Evolutionary conservation across 2,329 filamentous ascomycete genomes (phyloP).

Genomic region (Coniochaeta sp.): DNA sequence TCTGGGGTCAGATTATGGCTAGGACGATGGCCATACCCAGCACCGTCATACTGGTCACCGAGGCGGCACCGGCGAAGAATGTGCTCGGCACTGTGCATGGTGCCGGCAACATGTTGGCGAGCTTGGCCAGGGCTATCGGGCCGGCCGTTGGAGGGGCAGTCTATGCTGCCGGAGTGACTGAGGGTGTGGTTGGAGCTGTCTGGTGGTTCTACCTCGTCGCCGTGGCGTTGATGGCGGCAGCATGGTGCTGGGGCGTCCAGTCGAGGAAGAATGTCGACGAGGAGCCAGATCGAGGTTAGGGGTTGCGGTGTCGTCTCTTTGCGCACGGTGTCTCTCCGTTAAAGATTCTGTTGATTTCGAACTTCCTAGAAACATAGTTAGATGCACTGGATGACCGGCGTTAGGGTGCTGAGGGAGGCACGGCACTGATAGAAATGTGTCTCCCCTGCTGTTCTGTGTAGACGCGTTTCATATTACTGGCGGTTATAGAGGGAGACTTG

Average conservation of each 20-base stretch:
- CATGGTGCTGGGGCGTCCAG: constrained; percentile 10
- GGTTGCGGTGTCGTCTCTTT: neutral
- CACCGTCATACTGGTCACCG: constrained; percentile 29
- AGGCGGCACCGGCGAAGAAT: constrained; percentile 24
- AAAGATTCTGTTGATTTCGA: neutral
- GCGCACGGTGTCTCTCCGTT: neutral
- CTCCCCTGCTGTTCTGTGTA: neutral
- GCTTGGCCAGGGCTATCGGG: constrained; percentile 18
- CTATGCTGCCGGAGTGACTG: constrained; percentile 18
- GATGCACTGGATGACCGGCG: neutral
- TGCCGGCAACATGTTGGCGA: constrained; percentile 18
- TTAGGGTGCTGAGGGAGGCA: neutral
- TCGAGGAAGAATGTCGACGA: neutral
- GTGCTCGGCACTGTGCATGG: constrained; percentile 30
- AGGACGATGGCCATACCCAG: constrained; percentile 45
- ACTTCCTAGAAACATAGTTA: neutral
- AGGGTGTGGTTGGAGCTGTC: constrained; percentile 18
- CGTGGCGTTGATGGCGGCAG: constrained; percentile 14
- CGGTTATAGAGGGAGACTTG: neutral
- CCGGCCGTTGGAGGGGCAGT: constrained; percentile 19
- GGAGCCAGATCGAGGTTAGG: neutral
- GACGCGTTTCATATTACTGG: neutral
- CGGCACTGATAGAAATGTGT: neutral
- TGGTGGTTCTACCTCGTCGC: constrained; percentile 21
- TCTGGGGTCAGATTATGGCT: constrained; percentile 52